Base-by-base conservation (phyloP, 768 basidiomycete genomes). In the Melanogaster broomeanus region DNA sequence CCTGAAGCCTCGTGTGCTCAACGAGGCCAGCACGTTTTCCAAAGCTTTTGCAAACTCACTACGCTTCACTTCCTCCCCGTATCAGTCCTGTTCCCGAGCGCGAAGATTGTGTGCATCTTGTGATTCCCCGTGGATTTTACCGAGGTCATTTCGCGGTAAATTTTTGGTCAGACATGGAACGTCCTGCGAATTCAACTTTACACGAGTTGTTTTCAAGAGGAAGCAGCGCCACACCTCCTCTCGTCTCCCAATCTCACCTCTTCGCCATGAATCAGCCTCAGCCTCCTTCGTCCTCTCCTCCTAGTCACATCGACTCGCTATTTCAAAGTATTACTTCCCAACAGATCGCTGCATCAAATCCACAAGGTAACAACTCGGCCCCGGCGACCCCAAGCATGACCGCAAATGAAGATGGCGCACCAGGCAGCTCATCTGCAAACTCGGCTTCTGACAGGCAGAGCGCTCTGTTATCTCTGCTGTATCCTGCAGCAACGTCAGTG, bases 381-480 rank as follows among this genome's bases (percentile, higher is more conserved):
- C 72, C 75, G 62, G 62, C 71, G 60, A 66, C 78, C 66, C 60
- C 85, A 10, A 67, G 68, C 25, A 65, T 72, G 49, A 54, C 80
- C 21, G 66, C 75, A 35, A 66, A 72, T 51, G 66, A 72, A 50
- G 73, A 74, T 27, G 69, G 76, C 22, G 62, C 77, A 39, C 71
- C 80, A 28, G 68, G 72, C 48, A 67, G 74, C 49, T 72, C 69
- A 38, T 61, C 64, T 34, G 21, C 33, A 57, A 39, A 51, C 55
- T 72, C 75, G 57, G 69, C 80, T 48, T 70, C 80, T 0, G 89
- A 92, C 48, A 78, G 85, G 52, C 88, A 92, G 71, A 88, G 79
- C 61, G 87, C 89, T 1, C 74, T 93, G 43, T 75, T 92, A 39
- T 85, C 85, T 52, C 75, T 91, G 27, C 76, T 90, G 18, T 78